These are phyloP conservation scores for Aphanomyces invadans DNA, from an alignment of 352 stramenopile genomes.

Conservation along the genomic window DNA sequence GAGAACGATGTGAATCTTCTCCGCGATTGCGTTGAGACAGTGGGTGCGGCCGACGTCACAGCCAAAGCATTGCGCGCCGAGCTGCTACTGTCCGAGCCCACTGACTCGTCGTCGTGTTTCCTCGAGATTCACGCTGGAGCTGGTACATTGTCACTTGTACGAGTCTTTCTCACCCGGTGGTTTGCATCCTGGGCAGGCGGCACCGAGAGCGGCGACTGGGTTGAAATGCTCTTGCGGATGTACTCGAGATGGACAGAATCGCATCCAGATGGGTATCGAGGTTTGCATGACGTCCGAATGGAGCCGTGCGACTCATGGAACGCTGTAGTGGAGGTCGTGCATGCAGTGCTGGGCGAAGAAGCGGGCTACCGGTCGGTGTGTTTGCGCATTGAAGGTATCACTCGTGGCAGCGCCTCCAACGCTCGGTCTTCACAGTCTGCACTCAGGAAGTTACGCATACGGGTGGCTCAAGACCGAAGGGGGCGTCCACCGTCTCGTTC, in stretches of 20 bases:
- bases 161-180: too few relatives aligned
- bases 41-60: conserved; percentile 34
- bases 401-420: background rate
- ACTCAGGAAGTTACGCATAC: conserved; percentile 71
- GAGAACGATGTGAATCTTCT: conserved; percentile 47
- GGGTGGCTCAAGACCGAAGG: conserved; percentile 92
- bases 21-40: conserved; percentile 39
- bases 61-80: conserved; percentile 52
- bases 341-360: conserved; percentile 79
- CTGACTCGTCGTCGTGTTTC: conserved; percentile 58
- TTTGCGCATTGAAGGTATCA: conserved; percentile 41
- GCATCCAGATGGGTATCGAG: conserved; percentile 28
- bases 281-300: conserved; percentile 23
- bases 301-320: conserved; percentile 36
- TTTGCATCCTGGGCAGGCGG: conserved; percentile 57
- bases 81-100: conserved; percentile 48
- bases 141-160: conserved; percentile 19
- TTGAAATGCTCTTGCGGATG: conserved; percentile 93
- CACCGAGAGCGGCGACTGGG: conserved; percentile 95
- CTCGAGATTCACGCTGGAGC: conserved; percentile 74
- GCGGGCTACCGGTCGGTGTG: conserved; percentile 59
- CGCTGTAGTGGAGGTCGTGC: conserved; percentile 57
- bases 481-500: conserved; percentile 92
- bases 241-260: conserved; percentile 74
- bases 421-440: background rate